Conservation (phyloP, 129 eudicot genomes). For the Mikania micrantha region DNA sequence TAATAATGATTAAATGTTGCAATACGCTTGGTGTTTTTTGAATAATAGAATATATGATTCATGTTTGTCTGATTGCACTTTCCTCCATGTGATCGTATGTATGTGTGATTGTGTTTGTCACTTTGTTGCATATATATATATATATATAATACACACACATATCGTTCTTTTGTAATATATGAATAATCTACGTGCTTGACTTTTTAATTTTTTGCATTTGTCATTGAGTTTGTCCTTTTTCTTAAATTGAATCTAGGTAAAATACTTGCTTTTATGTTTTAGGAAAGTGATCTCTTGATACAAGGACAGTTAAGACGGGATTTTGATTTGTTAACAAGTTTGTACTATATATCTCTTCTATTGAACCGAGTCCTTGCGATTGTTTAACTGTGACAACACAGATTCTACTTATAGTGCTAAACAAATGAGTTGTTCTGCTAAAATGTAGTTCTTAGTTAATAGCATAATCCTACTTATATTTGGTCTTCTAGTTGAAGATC, state of each 20-base stretch:
- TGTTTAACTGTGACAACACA: background rate
- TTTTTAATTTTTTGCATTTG: background rate
- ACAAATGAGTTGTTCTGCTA: background rate
- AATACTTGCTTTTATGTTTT: background rate
- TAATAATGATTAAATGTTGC: background rate
- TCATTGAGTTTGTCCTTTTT: background rate
- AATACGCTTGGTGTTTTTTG: background rate
- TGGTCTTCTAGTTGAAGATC: constrained; percentile 70
- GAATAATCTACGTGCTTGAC: background rate
- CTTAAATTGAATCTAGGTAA: background rate
- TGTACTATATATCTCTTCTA: background rate
- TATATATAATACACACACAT: too few species aligned
- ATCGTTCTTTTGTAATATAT: background rate
- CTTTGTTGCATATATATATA: too few species aligned
- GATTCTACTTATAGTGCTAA: background rate
- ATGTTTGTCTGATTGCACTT: background rate
- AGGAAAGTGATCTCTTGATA: background rate
- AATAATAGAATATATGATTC: background rate
- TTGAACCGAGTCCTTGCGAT: background rate
- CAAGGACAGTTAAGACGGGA: background rate
- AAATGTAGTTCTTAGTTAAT: constrained; percentile 4
- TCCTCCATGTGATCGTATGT: background rate
- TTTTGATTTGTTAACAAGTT: background rate
- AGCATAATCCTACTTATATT: constrained; percentile 4
- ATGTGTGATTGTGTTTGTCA: background rate